Conservation (phyloP, 768 basidiomycete species). For the Leccinum variicolor region DNA sequence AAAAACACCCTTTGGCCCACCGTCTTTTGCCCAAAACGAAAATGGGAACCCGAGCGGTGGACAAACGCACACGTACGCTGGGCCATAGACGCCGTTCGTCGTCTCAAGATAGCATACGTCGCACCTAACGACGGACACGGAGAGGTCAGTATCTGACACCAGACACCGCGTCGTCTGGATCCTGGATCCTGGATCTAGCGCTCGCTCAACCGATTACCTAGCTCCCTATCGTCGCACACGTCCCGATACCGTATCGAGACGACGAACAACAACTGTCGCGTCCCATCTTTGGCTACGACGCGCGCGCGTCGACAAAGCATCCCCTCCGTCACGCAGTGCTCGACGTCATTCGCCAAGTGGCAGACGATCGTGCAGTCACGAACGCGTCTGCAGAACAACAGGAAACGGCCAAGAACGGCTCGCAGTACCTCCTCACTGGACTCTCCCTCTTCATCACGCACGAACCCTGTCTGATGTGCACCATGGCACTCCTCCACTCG, state of each 20-base stretch:
- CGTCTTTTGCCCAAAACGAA: constrained; percentile 64
- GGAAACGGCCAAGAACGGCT: constrained; percentile 48
- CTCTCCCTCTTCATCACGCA: constrained; percentile 86
- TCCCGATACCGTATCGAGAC: constrained; percentile 52
- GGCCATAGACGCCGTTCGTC: constrained; percentile 68
- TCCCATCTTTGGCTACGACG: constrained; percentile 63
- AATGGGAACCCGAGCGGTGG: constrained; percentile 67
- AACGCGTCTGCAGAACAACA: background rate
- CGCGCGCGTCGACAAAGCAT: constrained; percentile 61
- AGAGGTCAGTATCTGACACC: constrained; percentile 49
- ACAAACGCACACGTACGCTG: constrained; percentile 62
- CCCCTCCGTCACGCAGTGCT: constrained; percentile 85
- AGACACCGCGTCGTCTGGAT: background rate
- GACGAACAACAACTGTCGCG: constrained; percentile 15
- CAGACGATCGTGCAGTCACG: constrained; percentile 43
- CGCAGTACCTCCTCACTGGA: constrained; percentile 86
- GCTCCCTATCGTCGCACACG: constrained; percentile 74
- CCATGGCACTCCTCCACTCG: constrained; percentile 93
- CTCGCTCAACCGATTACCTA: constrained; percentile 24
- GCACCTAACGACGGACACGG: constrained; percentile 28
- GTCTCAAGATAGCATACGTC: constrained; percentile 49
- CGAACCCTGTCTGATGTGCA: constrained; percentile 97
- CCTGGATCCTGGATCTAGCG: background rate
- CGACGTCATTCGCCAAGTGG: constrained; percentile 67
- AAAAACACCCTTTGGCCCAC: constrained; percentile 89